Evolutionary conservation across 2,329 filamentous ascomycete genomes (phyloP), one percentile per base, ranked within the genome.

Genomic region (Peltaster fructicola): DNA sequence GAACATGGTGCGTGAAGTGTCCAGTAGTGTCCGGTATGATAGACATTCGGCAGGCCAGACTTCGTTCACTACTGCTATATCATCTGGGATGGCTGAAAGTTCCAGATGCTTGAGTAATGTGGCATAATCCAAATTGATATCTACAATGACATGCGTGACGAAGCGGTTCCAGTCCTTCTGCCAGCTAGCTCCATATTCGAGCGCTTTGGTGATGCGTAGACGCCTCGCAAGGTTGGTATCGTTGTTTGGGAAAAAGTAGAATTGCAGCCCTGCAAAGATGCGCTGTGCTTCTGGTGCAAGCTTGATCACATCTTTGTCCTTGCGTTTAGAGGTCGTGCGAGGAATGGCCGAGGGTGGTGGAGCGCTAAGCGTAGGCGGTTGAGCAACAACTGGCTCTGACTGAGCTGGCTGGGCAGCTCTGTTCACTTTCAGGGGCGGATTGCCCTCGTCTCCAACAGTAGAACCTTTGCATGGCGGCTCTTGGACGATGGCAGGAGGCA

Each of bases 61-160:
- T 15, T 61, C 53, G 14, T 48, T 51, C 6, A 57, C 54, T 3
- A 91, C 38, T 2, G 59, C 38, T 8, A 67, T 44, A n/a, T 48
- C 40, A 5, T 52, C 44, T 12, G 66, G 61, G 23, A 70, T 38
- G 3, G 37, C 34, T 3, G 56, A 47, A 5, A 56, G 15, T 29
- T 61, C 59, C 4, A 81, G 44, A 32, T 65, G 59, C 7, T 51
- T 55, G 27, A 72, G 46, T 5, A 91, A 56, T 29, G 82, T 66
- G 4, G 59, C 50, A 41, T 71, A 84, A 1, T 54, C 54, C 24
- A 88, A 52, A 1, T 52, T 52, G 35, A 69, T 73, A 43, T 93
- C 84, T 2, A 81, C 73, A 30, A 95, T 62, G 23, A 91, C 55
- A 51, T 92, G 80, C 1, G 76, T 90, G 9, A 88, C 65, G 12